Evolutionary conservation across 768 basidiomycete species (phyloP).

Genomic region (Lentinula sp.): DNA sequence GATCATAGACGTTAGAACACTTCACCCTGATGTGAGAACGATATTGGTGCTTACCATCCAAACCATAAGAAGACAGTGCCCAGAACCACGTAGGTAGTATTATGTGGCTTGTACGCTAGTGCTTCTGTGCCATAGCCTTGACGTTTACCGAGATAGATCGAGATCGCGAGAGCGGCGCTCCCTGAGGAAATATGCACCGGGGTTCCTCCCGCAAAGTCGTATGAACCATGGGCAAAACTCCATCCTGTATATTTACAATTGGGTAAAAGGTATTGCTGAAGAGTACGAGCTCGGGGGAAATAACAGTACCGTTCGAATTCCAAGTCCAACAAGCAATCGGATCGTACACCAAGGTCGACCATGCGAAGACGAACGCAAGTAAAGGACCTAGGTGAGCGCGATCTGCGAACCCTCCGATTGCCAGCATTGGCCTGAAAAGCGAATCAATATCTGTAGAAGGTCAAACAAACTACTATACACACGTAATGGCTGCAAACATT

Average conservation of each 20-base stretch:
- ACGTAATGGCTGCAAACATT: constrained; percentile 90
- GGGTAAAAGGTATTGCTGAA: not conserved
- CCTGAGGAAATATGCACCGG: constrained; percentile 97
- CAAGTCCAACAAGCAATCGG: constrained; percentile 97
- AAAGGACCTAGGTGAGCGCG: constrained; percentile 80
- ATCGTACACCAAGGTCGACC: constrained; percentile 88
- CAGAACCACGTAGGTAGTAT: constrained; percentile 85
- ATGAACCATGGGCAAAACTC: constrained; percentile 75
- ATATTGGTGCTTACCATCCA: constrained; percentile 48
- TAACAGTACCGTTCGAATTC: constrained; percentile 60
- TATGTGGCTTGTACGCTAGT: constrained; percentile 90
- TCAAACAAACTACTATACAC: constrained; percentile 18
- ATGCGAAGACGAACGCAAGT: constrained; percentile 85
- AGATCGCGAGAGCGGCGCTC: constrained; percentile 85
- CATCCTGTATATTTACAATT: constrained; percentile 29
- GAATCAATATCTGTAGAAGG: constrained; percentile 15
- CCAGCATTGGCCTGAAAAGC: constrained; percentile 64
- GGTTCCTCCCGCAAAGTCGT: constrained; percentile 93
- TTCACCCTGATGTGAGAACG: not conserved
- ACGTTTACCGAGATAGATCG: constrained; percentile 85
- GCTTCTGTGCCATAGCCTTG: constrained; percentile 87
- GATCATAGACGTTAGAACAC: not conserved
- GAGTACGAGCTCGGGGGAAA: constrained; percentile 21
- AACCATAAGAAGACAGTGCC: constrained; percentile 95
- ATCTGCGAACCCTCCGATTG: constrained; percentile 90